Evolutionary conservation across 2,329 filamentous ascomycete genomes (phyloP).

Genomic region (Mycocentrospora acerina): DNA sequence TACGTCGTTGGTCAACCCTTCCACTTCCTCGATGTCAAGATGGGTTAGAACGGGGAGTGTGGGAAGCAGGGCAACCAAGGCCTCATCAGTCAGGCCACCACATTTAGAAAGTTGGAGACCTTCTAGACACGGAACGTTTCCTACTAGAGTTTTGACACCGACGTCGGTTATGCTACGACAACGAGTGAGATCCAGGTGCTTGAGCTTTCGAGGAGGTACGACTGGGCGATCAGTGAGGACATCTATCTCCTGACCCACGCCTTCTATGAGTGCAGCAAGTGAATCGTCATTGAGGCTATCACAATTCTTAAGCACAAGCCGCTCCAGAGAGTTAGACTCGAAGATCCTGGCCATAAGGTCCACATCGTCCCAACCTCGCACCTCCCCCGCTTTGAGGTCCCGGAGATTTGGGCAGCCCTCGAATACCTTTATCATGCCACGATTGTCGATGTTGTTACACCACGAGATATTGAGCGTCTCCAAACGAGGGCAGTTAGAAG

Average conservation of each 20-base stretch:
- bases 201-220: slow-evolving; percentile 74
- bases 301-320: slow-evolving; percentile 80
- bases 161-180: slow-evolving; percentile 72
- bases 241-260: slow-evolving; percentile 75
- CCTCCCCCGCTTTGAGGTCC: slow-evolving; percentile 80
- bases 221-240: slow-evolving; percentile 74
- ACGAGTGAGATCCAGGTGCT: slow-evolving; percentile 81
- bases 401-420: slow-evolving; percentile 70
- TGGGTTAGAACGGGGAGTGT: slow-evolving; percentile 78
- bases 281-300: slow-evolving; percentile 74
- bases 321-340: slow-evolving; percentile 75
- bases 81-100: slow-evolving; percentile 69
- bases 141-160: slow-evolving; percentile 70
- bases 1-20: slow-evolving; percentile 72
- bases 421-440: slow-evolving; percentile 72
- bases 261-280: slow-evolving; percentile 73
- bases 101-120: slow-evolving; percentile 83
- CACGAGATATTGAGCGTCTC: slow-evolving; percentile 87
- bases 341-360: slow-evolving; percentile 75
- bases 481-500: slow-evolving; percentile 76
- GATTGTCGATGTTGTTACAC: slow-evolving; percentile 82
- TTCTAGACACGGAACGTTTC: slow-evolving; percentile 76
- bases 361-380: slow-evolving; percentile 74
- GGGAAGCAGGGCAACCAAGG: slow-evolving; percentile 70
- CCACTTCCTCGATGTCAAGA: slow-evolving; percentile 85